Evolutionary conservation across 768 basidiomycete species (phyloP), one percentile per base, ranked within the genome.

Genomic region (Boletus sp.): DNA sequence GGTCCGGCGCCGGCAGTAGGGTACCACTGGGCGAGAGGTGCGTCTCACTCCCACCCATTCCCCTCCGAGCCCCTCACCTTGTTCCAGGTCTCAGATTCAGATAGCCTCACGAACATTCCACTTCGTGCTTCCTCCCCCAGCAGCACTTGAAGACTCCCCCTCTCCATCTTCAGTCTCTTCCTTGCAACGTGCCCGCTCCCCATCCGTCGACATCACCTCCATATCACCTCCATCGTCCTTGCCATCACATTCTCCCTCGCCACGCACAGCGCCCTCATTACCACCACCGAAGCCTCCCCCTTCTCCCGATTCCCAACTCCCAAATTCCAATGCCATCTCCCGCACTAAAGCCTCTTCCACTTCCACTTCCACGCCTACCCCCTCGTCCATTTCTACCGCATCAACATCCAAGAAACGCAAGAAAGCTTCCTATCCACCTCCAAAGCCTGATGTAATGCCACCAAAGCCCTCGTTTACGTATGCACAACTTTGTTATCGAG

Each of bases 81-180:
- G 17, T 63, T 25, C 3, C 64, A 94, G 94, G 68, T 93, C 94
- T 51, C 90, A 92, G 74, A 91, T 97, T 56, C 94, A 98, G 77
- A 98, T 99, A 65, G 92, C 96, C 21, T 94, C 96, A 29, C 87
- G 96, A 55, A 93, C 92, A 25, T 99, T 99, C 73, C 88, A 93
- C 69, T 99, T 99, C 66, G 85, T 98, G 52, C 85, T 99, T 14
- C 97, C 97, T 33, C 94, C 94, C 2, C 85, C 90, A 1, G 82
- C 85, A 34, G 81, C 82, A 11, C 86, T 87, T 39, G 88, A 90
- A 66, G 87, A 90, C 66, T 85, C 87, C 8, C 88, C 87, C 8
- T 88, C 89, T 5, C 89, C 88, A 2, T 90, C 86, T 53, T 90
- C 90, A 0, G 80, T 82, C 55, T 84, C 84, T 7, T 91, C 88